Conservation (phyloP, 257 asterid species). For the Fraxinus excelsior region DNA sequence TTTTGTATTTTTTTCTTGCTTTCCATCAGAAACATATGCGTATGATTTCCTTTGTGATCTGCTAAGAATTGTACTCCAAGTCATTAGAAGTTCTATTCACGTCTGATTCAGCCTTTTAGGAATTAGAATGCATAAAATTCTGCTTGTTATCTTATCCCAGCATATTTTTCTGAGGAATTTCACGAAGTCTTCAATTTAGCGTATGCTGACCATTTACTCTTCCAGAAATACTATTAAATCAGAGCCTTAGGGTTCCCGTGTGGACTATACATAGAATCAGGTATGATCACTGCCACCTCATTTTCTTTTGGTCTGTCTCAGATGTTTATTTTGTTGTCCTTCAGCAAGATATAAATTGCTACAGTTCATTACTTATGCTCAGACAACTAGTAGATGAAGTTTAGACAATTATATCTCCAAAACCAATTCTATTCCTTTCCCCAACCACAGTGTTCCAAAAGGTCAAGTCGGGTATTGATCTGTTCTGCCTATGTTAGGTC, state of each 20-base stretch:
- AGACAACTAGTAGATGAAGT: not conserved
- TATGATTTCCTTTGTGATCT: not conserved
- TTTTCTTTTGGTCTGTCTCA: not conserved
- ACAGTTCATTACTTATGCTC: not conserved
- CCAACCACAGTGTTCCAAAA: not conserved
- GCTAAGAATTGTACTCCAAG: not conserved
- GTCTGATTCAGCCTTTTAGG: not conserved
- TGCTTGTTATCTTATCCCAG: not conserved
- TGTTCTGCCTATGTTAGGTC: not conserved
- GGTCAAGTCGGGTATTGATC: not conserved
- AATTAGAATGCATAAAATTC: not conserved
- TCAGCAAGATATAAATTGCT: not conserved
- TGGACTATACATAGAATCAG: not conserved
- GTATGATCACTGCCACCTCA: not conserved
- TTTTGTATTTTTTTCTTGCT: not conserved
- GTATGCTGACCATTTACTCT: not conserved
- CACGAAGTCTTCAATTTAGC: not conserved
- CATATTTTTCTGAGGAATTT: not conserved
- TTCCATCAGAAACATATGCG: not conserved
- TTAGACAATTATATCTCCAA: not conserved
- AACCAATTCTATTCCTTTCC: not conserved
- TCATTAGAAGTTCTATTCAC: not conserved
- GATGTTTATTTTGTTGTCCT: not conserved
- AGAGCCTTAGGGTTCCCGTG: not conserved
- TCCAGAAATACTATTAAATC: not conserved